Conservation (phyloP, 192 early-diverging fungal species). For the Geranomyces variabilis region DNA sequence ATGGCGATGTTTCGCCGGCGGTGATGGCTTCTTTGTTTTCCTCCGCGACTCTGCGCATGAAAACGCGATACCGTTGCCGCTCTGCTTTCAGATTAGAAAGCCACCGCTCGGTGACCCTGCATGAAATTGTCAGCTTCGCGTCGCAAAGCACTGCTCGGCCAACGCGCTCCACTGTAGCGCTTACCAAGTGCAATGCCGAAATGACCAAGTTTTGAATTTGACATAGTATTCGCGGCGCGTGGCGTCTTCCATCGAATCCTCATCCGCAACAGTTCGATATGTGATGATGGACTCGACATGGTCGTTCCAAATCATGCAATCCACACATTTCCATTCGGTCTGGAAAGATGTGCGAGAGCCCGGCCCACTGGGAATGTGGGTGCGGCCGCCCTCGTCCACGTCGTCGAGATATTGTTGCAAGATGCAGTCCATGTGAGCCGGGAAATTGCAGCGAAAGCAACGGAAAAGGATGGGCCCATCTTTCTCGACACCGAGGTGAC, state of each 20-base stretch:
- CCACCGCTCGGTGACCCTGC: slow-evolving; percentile 46
- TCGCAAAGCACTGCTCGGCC: too few relatives aligned
- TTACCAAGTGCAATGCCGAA: slow-evolving; percentile 47
- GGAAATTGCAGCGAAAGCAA: slow-evolving; percentile 26
- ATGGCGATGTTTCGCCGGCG: neutral
- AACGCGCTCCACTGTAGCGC: too few relatives aligned
- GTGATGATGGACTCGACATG: slow-evolving; percentile 29
- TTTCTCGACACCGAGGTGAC: neutral
- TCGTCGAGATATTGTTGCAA: slow-evolving; percentile 20
- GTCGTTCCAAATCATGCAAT: slow-evolving; percentile 41
- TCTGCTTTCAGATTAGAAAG: slow-evolving; percentile 25
- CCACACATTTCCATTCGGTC: slow-evolving; percentile 42
- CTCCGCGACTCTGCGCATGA: slow-evolving; percentile 28
- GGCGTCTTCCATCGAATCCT: neutral
- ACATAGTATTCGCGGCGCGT: slow-evolving; percentile 46
- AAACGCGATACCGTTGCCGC: slow-evolving; percentile 22
- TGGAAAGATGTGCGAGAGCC: slow-evolving; percentile 15
- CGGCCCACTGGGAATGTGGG: neutral
- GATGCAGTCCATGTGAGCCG: slow-evolving; percentile 30
- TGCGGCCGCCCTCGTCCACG: slow-evolving; percentile 9
- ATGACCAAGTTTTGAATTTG: slow-evolving; percentile 42
- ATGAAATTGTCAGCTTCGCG: neutral
- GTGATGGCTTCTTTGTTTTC: slow-evolving; percentile 11
- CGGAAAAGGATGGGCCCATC: slow-evolving; percentile 19
- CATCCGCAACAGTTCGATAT: slow-evolving; percentile 30